These are phyloP conservation scores for Stentor roeselii DNA, from an alignment of 73 alveolate genomes.

Conservation along the genomic window DNA sequence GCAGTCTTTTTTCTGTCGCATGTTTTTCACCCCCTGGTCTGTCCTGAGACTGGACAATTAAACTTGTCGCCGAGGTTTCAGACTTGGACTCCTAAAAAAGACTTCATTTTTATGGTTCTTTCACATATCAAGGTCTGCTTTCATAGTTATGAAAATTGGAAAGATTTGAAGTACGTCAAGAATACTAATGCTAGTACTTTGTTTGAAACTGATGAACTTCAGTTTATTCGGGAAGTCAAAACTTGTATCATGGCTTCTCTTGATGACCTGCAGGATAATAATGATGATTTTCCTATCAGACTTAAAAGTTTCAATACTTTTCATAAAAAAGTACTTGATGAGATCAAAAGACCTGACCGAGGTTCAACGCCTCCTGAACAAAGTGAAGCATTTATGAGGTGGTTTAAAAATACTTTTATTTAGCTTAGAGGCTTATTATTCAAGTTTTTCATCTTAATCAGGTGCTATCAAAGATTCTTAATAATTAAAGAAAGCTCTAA, in stretches of 20 bases:
- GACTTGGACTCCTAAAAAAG: slow-evolving; percentile 9
- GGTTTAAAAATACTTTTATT: slow-evolving; percentile 23
- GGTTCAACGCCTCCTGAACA: slow-evolving; percentile 13
- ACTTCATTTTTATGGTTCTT: slow-evolving; percentile 8
- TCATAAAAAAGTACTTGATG: slow-evolving; percentile 16
- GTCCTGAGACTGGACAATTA: slow-evolving; percentile 15
- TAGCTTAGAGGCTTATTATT: too few species aligned
- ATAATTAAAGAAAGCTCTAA: too few species aligned
- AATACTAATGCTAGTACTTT: not conserved
- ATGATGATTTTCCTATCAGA: slow-evolving; percentile 3
- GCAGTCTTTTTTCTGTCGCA: not conserved
- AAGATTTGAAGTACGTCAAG: not conserved
- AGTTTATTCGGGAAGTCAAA: not conserved
- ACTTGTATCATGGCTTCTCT: not conserved
- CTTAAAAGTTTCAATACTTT: not conserved
- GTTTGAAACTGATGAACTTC: not conserved
- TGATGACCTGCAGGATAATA: not conserved
- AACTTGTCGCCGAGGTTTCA: slow-evolving; percentile 21
- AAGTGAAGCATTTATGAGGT: slow-evolving; percentile 11
- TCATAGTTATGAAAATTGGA: not conserved
- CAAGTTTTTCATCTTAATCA: too few species aligned
- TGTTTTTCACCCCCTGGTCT: slow-evolving; percentile 20
- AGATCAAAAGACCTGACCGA: not conserved
- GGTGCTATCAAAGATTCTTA: too few species aligned
- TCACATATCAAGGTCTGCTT: not conserved